Evolutionary conservation across 345 rosid genomes (phyloP), one percentile per base, ranked within the genome.

Genomic region (Dipteronia sinensis): DNA sequence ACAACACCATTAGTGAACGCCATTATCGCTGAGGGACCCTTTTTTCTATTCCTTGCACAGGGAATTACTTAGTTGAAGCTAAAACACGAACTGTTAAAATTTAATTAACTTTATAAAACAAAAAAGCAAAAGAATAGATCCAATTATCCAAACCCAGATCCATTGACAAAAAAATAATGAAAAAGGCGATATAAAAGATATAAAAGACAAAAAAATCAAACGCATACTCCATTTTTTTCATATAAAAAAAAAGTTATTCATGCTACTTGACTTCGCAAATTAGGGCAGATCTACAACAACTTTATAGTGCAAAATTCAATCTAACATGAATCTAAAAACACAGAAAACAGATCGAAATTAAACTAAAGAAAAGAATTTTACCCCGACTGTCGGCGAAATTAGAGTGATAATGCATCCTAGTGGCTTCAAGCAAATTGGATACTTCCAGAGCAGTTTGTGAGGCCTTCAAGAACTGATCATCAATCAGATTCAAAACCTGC

Each of bases 321-420:
- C 1, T 29, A 75, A 22, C n/a, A 67, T 8, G 13, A 9, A 65
- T 27, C 61, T 17, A 23, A 23, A 53, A 76, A 17, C 76, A 29
- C 63, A 53, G 38, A 40, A 59, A 81, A 63, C 10, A 59, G 47
- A 15, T 12, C 69, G 20, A 67, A 74, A 51, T 19, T 10, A 9
- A 23, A 29, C 20, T 42, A 47, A 34, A 65, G 23, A 10, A 72
- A 12, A 13, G n/a, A 31, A 75, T 15, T 65, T 73, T 82, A 95
- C 99, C 98, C 79, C 94, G 85, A 80, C 87, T 90, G 84, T 96
- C 98, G 0, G 98, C 98, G 29, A 92, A 94, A 87, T 94, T 96
- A 29, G 99, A 91, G 71, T 96, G 99, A 79, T 92, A 96, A 89
- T 94, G 99, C 76, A 94, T 55, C 84, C 92, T 90, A 20, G 97